These are phyloP conservation scores for Mycena leptocephala DNA, from an alignment of 768 basidiomycete species.

Conservation along the genomic window DNA sequence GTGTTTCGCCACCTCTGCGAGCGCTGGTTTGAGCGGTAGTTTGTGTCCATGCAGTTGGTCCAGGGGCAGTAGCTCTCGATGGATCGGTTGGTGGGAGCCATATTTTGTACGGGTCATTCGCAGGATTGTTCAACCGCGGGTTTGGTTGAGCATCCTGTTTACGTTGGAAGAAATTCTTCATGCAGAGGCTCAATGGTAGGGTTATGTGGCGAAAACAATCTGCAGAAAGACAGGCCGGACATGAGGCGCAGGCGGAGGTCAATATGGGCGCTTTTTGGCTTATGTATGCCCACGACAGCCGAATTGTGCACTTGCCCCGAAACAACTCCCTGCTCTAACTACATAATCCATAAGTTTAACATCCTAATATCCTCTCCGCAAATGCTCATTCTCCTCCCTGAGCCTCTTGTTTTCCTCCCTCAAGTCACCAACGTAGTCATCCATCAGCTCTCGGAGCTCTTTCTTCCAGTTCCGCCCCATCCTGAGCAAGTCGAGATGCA, in stretches of 20 bases:
- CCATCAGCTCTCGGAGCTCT: conserved; percentile 75
- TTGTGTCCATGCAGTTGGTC: conserved; percentile 4
- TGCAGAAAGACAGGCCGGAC: conserved; percentile 36
- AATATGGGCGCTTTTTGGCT: conserved; percentile 31
- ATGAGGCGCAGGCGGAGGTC: conserved; percentile 34
- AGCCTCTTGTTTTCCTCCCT: conserved; percentile 77
- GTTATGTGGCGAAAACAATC: conserved; percentile 16
- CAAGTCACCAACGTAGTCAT: conserved; percentile 75
- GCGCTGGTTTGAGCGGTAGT: neutral
- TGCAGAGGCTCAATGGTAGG: conserved; percentile 1
- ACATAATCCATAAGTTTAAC: neutral
- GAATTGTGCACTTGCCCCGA: neutral
- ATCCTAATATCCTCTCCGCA: conserved; percentile 61
- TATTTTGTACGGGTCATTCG: conserved; percentile 30
- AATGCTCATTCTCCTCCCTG: conserved; percentile 77
- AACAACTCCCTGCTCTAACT: no score
- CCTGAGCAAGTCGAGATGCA: conserved; percentile 81
- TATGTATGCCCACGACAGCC: conserved; percentile 5
- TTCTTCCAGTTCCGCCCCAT: conserved; percentile 81
- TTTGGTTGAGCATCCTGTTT: conserved; percentile 28
- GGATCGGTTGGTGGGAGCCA: conserved; percentile 32
- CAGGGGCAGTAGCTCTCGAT: neutral
- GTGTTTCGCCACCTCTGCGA: conserved; percentile 10
- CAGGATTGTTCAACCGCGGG: conserved; percentile 19
- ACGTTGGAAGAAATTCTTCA: conserved; percentile 39